A percentile compares a stretch with the other conserved stretches of the same genome.
Evolutionary conservation across 345 rosid species (phyloP).

Genomic region (Moricandia moricandioides): DNA sequence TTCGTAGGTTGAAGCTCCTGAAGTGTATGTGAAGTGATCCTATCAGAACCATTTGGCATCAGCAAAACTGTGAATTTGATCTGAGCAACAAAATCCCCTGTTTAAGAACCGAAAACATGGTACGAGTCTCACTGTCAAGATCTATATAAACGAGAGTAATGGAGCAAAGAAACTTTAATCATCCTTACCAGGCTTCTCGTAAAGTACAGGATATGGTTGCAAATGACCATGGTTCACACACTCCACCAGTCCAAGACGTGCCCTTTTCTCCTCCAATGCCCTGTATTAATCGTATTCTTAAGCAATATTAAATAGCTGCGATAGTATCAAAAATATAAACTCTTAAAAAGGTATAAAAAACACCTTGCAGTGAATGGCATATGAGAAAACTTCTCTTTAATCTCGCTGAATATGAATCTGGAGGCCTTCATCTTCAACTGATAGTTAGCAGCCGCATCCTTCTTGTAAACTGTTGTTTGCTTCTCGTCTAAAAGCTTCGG

Average conservation of each 20-base stretch:
- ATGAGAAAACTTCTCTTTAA: slow-evolving; percentile 68
- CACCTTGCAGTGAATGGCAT: slow-evolving; percentile 95
- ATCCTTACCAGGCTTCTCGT: slow-evolving; percentile 82
- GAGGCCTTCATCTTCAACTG: slow-evolving; percentile 98
- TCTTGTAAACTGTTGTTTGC: slow-evolving; percentile 90
- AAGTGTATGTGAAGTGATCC: slow-evolving; percentile 72
- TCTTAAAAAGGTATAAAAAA: slow-evolving; percentile 5
- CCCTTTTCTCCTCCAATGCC: slow-evolving; percentile 97
- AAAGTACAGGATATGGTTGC: slow-evolving; percentile 95
- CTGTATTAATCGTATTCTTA: slow-evolving; percentile 29
- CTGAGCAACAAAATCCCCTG: slow-evolving; percentile 89
- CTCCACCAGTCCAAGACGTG: slow-evolving; percentile 87
- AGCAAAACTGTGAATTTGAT: slow-evolving; percentile 87
- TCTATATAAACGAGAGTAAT: not conserved
- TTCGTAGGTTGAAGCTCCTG: slow-evolving; percentile 84
- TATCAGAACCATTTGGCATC: slow-evolving; percentile 98
- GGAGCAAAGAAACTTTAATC: not conserved
- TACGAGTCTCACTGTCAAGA: not conserved
- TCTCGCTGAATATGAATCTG: slow-evolving; percentile 93
- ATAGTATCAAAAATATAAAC: too few species aligned
- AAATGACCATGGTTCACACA: slow-evolving; percentile 94
- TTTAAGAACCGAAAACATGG: not conserved
- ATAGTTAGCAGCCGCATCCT: slow-evolving; percentile 80
- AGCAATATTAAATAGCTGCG: too few species aligned
- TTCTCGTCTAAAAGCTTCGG: slow-evolving; percentile 94